Percentiles rank a stretch among this genome's conserved stretches.
phyloP scores from a whole-genome alignment of 2,329 filamentous ascomycete genomes.

The Penicillium glabrum region DNA sequence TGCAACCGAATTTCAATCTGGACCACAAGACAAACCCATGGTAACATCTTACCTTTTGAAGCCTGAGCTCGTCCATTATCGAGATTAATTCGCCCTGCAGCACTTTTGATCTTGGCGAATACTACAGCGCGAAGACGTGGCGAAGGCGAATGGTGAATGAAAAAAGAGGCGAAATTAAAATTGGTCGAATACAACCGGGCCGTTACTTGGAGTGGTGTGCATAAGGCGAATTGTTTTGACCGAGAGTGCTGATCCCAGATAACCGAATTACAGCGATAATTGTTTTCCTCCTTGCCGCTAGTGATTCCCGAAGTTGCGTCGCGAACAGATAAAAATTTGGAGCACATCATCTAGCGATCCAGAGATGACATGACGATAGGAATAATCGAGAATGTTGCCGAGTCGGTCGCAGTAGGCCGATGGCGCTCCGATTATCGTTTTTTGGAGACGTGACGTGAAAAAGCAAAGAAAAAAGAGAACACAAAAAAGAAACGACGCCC shows the following conservation, averaged over 20 bases:
- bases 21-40: not conserved
- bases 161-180: conserved; percentile 17
- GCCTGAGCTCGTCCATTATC: conserved; percentile 3
- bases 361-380: conserved; percentile 36
- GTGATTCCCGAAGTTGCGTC: conserved; percentile 37
- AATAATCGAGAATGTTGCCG: conserved; percentile 31
- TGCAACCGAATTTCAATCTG: not conserved
- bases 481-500: conserved; percentile 36
- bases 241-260: conserved; percentile 42
- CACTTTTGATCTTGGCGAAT: conserved; percentile 13
- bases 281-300: conserved; percentile 44
- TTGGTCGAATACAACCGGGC: conserved; percentile 41
- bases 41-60: conserved; percentile 9
- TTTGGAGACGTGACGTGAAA: conserved; percentile 35
- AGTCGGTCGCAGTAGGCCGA: conserved; percentile 34
- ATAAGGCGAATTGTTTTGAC: conserved; percentile 36
- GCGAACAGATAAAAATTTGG: conserved; percentile 39
- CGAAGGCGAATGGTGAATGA: conserved; percentile 8
- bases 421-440: conserved; percentile 36
- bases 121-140: conserved; percentile 28
- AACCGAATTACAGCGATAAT: conserved; percentile 49
- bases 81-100: conserved; percentile 12
- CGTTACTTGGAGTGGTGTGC: conserved; percentile 41
- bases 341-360: conserved; percentile 38
- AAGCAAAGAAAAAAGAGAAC: conserved; percentile 24